Conservation (phyloP, 2,329 filamentous ascomycete species). For the Ciborinia camelliae region DNA sequence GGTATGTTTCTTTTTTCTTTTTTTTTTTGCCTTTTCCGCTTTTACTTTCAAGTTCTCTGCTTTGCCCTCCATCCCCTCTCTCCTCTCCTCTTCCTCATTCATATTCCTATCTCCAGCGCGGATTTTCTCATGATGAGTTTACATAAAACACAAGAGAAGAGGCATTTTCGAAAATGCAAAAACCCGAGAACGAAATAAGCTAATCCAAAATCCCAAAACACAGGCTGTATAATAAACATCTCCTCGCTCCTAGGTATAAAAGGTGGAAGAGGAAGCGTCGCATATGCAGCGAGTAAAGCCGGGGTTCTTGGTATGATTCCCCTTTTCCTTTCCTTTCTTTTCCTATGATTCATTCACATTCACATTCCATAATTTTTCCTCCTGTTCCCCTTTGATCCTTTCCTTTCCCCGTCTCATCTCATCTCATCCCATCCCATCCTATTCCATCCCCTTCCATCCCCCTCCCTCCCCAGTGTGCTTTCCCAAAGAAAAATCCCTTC, state of each 20-base stretch:
- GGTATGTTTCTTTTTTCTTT: slow-evolving; percentile 24
- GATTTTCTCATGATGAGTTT: no score
- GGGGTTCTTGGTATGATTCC: slow-evolving; percentile 61
- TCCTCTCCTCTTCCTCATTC: no score
- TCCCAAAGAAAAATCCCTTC: no score
- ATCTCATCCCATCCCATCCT: neutral
- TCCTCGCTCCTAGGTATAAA: slow-evolving; percentile 70
- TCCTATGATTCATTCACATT: neutral
- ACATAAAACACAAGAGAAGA: no score
- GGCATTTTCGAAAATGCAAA: no score
- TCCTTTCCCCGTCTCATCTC: no score
- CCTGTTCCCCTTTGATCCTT: no score
- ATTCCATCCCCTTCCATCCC: neutral
- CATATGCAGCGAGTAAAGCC: slow-evolving; percentile 78
- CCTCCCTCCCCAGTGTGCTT: neutral
- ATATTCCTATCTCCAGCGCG: no score
- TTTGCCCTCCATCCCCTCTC: neutral
- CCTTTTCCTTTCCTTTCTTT: neutral
- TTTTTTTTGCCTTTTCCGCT: neutral
- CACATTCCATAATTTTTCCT: no score
- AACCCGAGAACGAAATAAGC: no score
- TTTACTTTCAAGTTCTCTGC: neutral
- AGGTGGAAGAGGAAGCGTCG: slow-evolving; percentile 65
- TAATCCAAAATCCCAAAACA: neutral
- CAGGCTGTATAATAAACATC: slow-evolving; percentile 75